These are phyloP conservation scores for Monosporascus sp. DNA, from an alignment of 2,329 filamentous ascomycete genomes.

Conservation along the genomic window DNA sequence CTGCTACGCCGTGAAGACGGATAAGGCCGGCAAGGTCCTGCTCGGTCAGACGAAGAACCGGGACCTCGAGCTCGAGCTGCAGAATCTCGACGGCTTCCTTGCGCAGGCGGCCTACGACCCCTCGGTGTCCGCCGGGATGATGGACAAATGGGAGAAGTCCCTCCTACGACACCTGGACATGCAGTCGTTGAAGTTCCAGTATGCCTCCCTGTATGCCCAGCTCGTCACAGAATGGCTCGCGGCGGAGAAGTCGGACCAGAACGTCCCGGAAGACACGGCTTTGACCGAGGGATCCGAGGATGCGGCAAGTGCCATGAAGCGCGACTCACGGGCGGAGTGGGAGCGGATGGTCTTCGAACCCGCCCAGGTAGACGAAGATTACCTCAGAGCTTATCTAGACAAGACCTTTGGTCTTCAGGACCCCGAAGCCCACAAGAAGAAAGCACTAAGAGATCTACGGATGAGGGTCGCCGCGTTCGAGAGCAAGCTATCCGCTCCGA, in stretches of 20 bases:
- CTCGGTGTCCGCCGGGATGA: constrained; percentile 27
- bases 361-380: constrained; percentile 25
- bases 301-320: constrained; percentile 23
- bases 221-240: constrained; percentile 35
- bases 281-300: constrained; percentile 28
- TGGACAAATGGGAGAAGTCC: constrained; percentile 26
- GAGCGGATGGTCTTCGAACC: constrained; percentile 34
- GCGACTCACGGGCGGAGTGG: constrained; percentile 33
- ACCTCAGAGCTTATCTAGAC: constrained; percentile 26
- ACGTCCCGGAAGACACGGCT: constrained; percentile 17
- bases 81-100: constrained; percentile 30
- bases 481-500: constrained; percentile 13
- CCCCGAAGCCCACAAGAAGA: constrained; percentile 21
- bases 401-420: constrained; percentile 14
- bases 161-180: constrained; percentile 28
- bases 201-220: constrained; percentile 30
- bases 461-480: constrained; percentile 9
- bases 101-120: constrained; percentile 32
- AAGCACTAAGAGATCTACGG: constrained; percentile 15
- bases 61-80: constrained; percentile 8
- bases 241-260: not conserved
- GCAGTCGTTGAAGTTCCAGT: constrained; percentile 30
- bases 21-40: constrained; percentile 24
- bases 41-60: constrained; percentile 27
- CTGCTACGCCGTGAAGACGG: constrained; percentile 3